Base-by-base conservation (phyloP, 495 filamentous ascomycete genomes). In the Penicillium nucicola region DNA sequence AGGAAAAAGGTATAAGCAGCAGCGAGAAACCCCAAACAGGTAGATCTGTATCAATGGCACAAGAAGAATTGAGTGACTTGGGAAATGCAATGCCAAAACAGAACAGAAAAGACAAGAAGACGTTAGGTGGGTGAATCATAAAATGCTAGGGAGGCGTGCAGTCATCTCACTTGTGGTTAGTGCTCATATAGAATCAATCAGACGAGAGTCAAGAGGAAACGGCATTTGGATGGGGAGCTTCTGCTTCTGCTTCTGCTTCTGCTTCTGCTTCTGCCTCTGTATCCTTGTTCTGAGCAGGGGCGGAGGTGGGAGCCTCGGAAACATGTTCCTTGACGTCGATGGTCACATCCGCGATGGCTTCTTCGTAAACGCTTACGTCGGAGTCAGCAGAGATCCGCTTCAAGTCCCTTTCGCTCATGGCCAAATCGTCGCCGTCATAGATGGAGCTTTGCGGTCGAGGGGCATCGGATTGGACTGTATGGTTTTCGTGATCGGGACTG, bases 331-430 rank as follows among this genome's bases (percentile, higher is more conserved):
- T 17, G 12, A 36, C 28, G 15, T 45, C 55, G 17, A 31, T 19
- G 20, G 40, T 35, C 28, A 53, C 48, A 5, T 48, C 51, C 14
- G 45, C 53, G 44, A 20, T 53, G 7, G 59, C 62, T 48, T 64
- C 61, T 53, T 62, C 59, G 37, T 65, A 65, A 12, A 65, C 40
- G 32, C 59, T 63, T 17, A 37, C 18, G 13, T 57, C 62, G n/a
- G 62, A 62, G 30, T 58, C 53, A 9, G 54, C 46, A 25, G 62
- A 65, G 28, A 31, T 13, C 30, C 62, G 53, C 14, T 45, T 55
- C 28, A 19, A 45, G 2, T 45, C 38, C 10, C 37, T 31, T 13
- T 42, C 45, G 11, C 38, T 32, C 14, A 55, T 19, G 15, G 48
- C 45, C 12, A 50, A 48, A 2, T 60, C 52, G 4, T 44, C 40